Evolutionary conservation across 2,329 filamentous ascomycete genomes (phyloP).

Genomic region (Onygena corvina): DNA sequence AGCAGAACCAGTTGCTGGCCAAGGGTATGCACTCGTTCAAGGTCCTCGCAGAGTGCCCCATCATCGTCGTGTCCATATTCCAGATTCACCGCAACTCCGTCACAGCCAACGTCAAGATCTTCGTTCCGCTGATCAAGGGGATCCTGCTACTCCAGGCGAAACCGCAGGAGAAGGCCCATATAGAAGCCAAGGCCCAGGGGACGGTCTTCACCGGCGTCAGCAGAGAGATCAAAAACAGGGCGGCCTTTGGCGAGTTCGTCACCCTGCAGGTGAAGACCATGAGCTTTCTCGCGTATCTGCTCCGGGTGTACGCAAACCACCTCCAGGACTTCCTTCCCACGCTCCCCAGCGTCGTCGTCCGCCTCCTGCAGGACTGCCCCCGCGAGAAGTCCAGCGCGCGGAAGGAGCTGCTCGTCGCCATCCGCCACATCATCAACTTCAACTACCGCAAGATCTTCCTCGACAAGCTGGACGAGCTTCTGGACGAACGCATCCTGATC

Average conservation of each 20-base stretch:
- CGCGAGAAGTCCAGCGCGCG: slow-evolving; percentile 85
- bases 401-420: slow-evolving; percentile 91
- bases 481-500: slow-evolving; percentile 88
- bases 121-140: slow-evolving; percentile 86
- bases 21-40: slow-evolving; percentile 99
- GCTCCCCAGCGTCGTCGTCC: slow-evolving; percentile 78
- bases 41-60: slow-evolving; percentile 91
- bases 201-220: slow-evolving; percentile 87
- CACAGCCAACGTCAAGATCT: slow-evolving; percentile 71
- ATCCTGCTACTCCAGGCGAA: slow-evolving; percentile 81
- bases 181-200: slow-evolving; percentile 64
- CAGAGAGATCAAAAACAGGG: slow-evolving; percentile 81
- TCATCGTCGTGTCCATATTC: slow-evolving; percentile 97
- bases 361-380: slow-evolving; percentile 84
- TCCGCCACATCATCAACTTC: slow-evolving; percentile 97
- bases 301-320: slow-evolving; percentile 77
- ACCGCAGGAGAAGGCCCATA: slow-evolving; percentile 83
- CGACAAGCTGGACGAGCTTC: slow-evolving; percentile 81
- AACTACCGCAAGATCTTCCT: slow-evolving; percentile 94
- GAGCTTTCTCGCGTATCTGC: slow-evolving; percentile 90
- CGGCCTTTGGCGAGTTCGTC: slow-evolving; percentile 93
- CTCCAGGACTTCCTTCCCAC: slow-evolving; percentile 76
- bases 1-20: slow-evolving; percentile 65
- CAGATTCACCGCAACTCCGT: slow-evolving; percentile 79
- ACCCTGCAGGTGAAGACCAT: slow-evolving; percentile 98